Evolutionary conservation across 139 green algal species (phyloP).

Genomic region (Astrephomene gubernaculifera): DNA sequence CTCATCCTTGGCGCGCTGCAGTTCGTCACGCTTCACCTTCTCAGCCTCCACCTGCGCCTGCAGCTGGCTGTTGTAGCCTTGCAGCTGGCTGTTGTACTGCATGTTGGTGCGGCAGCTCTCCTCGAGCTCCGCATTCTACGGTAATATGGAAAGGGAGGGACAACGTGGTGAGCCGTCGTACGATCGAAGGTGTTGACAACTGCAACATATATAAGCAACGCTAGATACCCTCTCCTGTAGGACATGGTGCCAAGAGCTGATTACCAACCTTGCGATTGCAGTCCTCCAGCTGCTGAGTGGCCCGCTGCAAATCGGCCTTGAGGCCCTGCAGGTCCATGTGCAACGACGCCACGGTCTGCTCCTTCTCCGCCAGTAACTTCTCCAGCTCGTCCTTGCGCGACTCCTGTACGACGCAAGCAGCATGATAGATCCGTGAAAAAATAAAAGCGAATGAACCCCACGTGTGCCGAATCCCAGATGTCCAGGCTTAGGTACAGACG

Average conservation of each 20-base stretch:
- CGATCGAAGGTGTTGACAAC: too few species aligned
- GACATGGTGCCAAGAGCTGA: too few species aligned
- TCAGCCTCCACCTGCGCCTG: slow-evolving; percentile 55
- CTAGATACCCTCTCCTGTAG: too few species aligned
- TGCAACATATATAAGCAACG: too few species aligned
- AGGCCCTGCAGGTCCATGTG: slow-evolving; percentile 35
- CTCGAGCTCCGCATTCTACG: slow-evolving; percentile 66
- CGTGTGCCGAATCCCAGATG: too few species aligned
- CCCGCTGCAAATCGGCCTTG: slow-evolving; percentile 38
- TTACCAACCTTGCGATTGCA: slow-evolving; percentile 52
- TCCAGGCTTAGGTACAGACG: too few species aligned
- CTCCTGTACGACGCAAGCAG: slow-evolving; percentile 20
- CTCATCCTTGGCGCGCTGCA: slow-evolving; percentile 50
- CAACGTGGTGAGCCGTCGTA: too few species aligned
- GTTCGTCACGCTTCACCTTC: slow-evolving; percentile 61
- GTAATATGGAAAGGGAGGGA: too few species aligned
- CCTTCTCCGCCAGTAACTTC: slow-evolving; percentile 30
- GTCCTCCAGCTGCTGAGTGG: slow-evolving; percentile 36
- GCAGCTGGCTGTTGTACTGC: slow-evolving; percentile 65
- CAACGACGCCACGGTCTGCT: background rate
- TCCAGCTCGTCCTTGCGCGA: slow-evolving; percentile 39
- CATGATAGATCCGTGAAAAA: too few species aligned
- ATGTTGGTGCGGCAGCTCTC: slow-evolving; percentile 62
- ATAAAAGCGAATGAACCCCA: too few species aligned
- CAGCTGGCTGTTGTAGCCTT: slow-evolving; percentile 72